Evolutionary conservation across 192 early-diverging fungal genomes (phyloP), one percentile per base, ranked within the genome.

Genomic region (Backusella mclennaniae): DNA sequence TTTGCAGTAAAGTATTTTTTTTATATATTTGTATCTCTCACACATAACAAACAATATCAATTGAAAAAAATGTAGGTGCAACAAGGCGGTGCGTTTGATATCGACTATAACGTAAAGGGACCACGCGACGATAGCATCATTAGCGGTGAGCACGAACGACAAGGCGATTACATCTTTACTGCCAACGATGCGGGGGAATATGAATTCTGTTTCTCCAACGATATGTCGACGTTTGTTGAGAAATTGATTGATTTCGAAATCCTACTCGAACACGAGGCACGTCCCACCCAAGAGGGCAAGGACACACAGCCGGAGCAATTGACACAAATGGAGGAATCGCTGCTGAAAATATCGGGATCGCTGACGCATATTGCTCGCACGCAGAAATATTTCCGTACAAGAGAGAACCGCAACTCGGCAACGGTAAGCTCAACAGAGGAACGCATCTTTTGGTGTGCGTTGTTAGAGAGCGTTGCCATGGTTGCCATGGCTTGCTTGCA

Each of bases 231-330:
- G 8, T 98, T 97, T 89, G 93, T 93, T 21, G 96, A 98, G 76
- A 99, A 99, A 82, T 81, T 92, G 8, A 88, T 99, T 23, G 97
- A 99, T 82, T 97, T 99, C 84, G 97, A 99, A 76, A 93, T 99
- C 76, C 89, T 90, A 2, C 88, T 96, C 14, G 95, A 99, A 79
- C 89, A 96, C 82, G 96, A 97, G 86, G 85, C 82, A 35, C 88
- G 90, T 19, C 73, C 84, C 39, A 68, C 39, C 49, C 23, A 42
- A 21, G 72, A 71, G 6, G 71, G 69, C 6, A 74, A 71, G 17
- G 83, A 86, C 44, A 74, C 79, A 31, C 84, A 86, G 29, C 84
- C 89, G 15, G 87, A 87, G 67, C 86, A 91, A 74, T 84, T 85
- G 67, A 85, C 86, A 59, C 82, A 84, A 9, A 85, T 87, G 79